Percentiles rank a stretch among this genome's conserved stretches.
phyloP scores from a whole-genome alignment of 306 rosid genomes.

The Cucumis hystrix region DNA sequence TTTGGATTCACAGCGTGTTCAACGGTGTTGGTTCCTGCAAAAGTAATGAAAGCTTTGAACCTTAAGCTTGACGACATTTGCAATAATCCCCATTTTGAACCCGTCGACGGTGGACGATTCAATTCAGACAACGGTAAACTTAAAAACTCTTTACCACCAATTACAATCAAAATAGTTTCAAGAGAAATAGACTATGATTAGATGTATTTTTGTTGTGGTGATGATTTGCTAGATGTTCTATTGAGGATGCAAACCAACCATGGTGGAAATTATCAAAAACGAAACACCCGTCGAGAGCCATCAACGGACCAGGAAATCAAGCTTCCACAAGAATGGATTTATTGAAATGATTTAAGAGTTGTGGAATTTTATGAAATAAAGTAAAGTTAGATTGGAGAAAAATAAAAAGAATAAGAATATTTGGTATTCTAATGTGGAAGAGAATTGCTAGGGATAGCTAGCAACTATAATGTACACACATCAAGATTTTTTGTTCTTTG shows the following conservation, averaged over 20 bases:
- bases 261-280: neutral
- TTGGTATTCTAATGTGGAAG: neutral
- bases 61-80: slow-evolving; percentile 17
- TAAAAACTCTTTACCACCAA: neutral
- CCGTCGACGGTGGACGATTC: slow-evolving; percentile 9
- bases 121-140: slow-evolving; percentile 18
- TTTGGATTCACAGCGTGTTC: slow-evolving; percentile 15
- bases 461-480: no score
- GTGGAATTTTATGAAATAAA: neutral
- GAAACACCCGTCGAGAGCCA: neutral
- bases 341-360: neutral
- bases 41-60: slow-evolving; percentile 35
- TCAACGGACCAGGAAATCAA: neutral
- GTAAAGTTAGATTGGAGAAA: neutral
- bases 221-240: neutral
- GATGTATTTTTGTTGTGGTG: neutral
- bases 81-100: slow-evolving; percentile 19
- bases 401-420: neutral
- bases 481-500: neutral
- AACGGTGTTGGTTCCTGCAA: slow-evolving; percentile 35
- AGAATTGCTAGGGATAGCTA: neutral
- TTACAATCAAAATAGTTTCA: neutral
- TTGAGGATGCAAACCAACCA: neutral
- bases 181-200: neutral
- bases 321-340: slow-evolving; percentile 1